These are phyloP conservation scores for Candida buenavistaensis DNA, from an alignment of 1,139 yeast species.

Conservation along the genomic window DNA sequence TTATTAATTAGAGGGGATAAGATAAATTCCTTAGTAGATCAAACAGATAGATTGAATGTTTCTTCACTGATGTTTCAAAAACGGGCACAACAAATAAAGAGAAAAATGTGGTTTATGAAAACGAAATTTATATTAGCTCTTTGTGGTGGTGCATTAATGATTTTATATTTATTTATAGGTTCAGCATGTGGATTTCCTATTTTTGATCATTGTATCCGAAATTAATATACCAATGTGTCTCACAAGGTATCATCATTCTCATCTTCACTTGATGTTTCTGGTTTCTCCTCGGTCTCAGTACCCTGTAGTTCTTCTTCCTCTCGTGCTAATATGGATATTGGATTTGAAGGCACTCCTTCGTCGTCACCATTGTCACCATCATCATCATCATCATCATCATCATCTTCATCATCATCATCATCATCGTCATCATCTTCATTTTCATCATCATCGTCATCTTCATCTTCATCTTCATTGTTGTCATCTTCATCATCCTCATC, in stretches of 20 bases:
- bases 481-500: slow-evolving; percentile 16
- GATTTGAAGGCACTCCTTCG: slow-evolving; percentile 19
- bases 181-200: slow-evolving; percentile 54
- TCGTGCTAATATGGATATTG: slow-evolving; percentile 22
- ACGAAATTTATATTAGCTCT: slow-evolving; percentile 42
- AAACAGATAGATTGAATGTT: slow-evolving; percentile 73
- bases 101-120: slow-evolving; percentile 68
- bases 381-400: slow-evolving; percentile 16
- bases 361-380: slow-evolving; percentile 17
- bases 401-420: slow-evolving; percentile 16
- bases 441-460: slow-evolving; percentile 17
- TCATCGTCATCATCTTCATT: slow-evolving; percentile 21
- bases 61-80: slow-evolving; percentile 73
- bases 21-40: slow-evolving; percentile 71
- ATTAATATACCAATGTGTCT: slow-evolving; percentile 1
- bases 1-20: slow-evolving; percentile 80
- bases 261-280: slow-evolving; percentile 14
- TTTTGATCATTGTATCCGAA: slow-evolving; percentile 26
- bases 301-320: slow-evolving; percentile 27
- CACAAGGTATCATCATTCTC: slow-evolving; percentile 7
- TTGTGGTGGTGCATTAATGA: slow-evolving; percentile 23
- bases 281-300: slow-evolving; percentile 11
- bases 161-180: slow-evolving; percentile 46
- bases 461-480: slow-evolving; percentile 15
- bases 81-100: slow-evolving; percentile 62